Evolutionary conservation across 2,329 filamentous ascomycete genomes (phyloP).

Genomic region (Chlorencoelia australis): DNA sequence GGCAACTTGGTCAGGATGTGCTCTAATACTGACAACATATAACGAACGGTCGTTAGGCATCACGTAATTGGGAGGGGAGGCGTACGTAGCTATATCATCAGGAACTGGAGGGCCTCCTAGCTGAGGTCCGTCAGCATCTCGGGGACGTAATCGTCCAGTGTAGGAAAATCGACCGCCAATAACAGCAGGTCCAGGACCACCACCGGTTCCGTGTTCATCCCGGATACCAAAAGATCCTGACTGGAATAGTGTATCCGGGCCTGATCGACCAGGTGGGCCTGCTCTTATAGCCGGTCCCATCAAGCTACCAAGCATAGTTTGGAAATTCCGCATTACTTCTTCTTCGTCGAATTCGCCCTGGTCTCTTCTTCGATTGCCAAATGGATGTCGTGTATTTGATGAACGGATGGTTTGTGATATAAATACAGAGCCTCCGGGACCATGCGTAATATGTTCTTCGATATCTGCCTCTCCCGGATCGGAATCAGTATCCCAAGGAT

Average conservation of each 20-base stretch:
- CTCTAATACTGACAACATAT: conserved; percentile 16
- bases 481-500: conserved; percentile 30
- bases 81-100: conserved; percentile 39
- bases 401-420: conserved; percentile 22
- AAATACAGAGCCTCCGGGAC: conserved; percentile 21
- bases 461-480: conserved; percentile 52
- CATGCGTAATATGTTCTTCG: conserved; percentile 34
- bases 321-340: conserved; percentile 29
- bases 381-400: conserved; percentile 1
- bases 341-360: conserved; percentile 17
- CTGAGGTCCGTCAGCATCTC: conserved; percentile 41
- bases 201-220: conserved; percentile 12
- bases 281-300: conserved; percentile 26
- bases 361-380: conserved; percentile 5
- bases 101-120: conserved; percentile 34
- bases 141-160: conserved; percentile 34
- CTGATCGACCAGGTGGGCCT: conserved; percentile 23
- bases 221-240: conserved; percentile 10
- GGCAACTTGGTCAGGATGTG: conserved; percentile 20
- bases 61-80: conserved; percentile 10
- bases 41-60: conserved; percentile 12
- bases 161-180: conserved; percentile 23
- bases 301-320: conserved; percentile 37
- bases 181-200: conserved; percentile 13
- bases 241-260: conserved; percentile 21